phyloP scores from a whole-genome alignment of 1,139 yeast genomes.

The Yamadazyma spencermartinsiae region DNA sequence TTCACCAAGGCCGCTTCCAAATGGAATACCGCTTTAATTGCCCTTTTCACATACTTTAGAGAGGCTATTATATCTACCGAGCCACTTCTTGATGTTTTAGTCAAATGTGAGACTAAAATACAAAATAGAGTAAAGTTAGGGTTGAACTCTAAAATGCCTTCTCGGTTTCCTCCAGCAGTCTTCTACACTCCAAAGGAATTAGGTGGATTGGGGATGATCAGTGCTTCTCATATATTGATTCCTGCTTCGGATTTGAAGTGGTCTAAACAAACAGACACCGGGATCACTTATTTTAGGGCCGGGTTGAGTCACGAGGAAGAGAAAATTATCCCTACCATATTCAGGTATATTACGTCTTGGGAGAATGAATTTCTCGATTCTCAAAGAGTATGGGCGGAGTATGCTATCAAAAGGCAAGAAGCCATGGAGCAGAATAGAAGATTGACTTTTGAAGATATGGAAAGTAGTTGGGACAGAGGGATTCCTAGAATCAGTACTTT shows the following conservation, averaged over 20 bases:
- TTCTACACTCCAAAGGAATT: conserved; percentile 96
- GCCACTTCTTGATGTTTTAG: conserved; percentile 73
- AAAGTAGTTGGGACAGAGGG: conserved; percentile 95
- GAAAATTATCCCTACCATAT: conserved; percentile 86
- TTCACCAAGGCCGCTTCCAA: conserved; percentile 92
- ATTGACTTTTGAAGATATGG: conserved; percentile 89
- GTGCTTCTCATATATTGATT: conserved; percentile 93
- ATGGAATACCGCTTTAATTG: conserved; percentile 92
- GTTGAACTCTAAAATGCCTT: conserved; percentile 96
- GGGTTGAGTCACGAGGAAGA: conserved; percentile 88
- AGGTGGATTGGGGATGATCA: conserved; percentile 96
- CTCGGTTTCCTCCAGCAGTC: conserved; percentile 98
- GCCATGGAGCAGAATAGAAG: conserved; percentile 86
- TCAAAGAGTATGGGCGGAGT: conserved; percentile 97
- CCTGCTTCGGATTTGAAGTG: conserved; percentile 91
- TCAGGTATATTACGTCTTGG: conserved; percentile 93
- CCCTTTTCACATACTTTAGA: conserved; percentile 84
- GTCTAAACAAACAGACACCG: conserved; percentile 93
- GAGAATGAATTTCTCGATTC: conserved; percentile 94
- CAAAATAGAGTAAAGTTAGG: conserved; percentile 96
- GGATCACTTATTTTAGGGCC: conserved; percentile 90
- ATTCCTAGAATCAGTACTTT: conserved; percentile 93
- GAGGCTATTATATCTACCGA: conserved; percentile 92
- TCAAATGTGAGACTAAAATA: conserved; percentile 88
- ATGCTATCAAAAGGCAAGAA: conserved; percentile 84